These are phyloP conservation scores for Scytalidium sp. DNA, from an alignment of 2,329 filamentous ascomycete genomes.

Conservation along the genomic window DNA sequence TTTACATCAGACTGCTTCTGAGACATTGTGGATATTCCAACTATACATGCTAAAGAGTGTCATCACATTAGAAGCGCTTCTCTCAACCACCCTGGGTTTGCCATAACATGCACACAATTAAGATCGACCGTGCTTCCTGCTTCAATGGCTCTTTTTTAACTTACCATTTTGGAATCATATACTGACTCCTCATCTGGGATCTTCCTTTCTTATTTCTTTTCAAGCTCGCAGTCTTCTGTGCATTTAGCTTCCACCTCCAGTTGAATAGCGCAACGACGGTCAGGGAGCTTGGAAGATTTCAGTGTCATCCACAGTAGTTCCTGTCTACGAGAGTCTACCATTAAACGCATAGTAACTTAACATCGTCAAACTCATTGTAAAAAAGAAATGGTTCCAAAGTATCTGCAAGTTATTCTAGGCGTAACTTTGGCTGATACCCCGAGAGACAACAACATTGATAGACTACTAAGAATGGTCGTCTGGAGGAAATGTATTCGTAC, in stretches of 20 bases:
- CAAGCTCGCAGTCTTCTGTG: slow-evolving; percentile 40
- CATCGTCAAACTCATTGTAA: no score
- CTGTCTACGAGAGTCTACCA: slow-evolving; percentile 70
- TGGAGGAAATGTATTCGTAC: no score
- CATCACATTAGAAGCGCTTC: slow-evolving; percentile 23
- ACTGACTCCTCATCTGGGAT: slow-evolving; percentile 54
- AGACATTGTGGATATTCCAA: no score
- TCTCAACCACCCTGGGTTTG: slow-evolving; percentile 28
- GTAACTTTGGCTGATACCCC: not conserved
- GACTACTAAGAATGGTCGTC: no score
- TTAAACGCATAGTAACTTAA: slow-evolving; percentile 63
- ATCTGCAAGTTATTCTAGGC: not conserved
- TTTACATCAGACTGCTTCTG: no score
- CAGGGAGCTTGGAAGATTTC: slow-evolving; percentile 67
- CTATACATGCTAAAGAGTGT: slow-evolving; percentile 21
- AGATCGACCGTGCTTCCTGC: slow-evolving; percentile 44
- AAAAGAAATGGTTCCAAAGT: no score
- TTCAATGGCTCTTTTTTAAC: slow-evolving; percentile 43
- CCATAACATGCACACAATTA: slow-evolving; percentile 43
- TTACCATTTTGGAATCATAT: slow-evolving; percentile 49
- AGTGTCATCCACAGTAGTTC: slow-evolving; percentile 70
- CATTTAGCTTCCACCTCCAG: slow-evolving; percentile 65
- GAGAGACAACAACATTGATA: no score
- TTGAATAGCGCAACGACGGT: slow-evolving; percentile 67
- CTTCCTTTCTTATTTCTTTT: slow-evolving; percentile 49